Evolutionary conservation across 2,329 filamentous ascomycete species (phyloP).

Genomic region (Podosphaera xanthii): DNA sequence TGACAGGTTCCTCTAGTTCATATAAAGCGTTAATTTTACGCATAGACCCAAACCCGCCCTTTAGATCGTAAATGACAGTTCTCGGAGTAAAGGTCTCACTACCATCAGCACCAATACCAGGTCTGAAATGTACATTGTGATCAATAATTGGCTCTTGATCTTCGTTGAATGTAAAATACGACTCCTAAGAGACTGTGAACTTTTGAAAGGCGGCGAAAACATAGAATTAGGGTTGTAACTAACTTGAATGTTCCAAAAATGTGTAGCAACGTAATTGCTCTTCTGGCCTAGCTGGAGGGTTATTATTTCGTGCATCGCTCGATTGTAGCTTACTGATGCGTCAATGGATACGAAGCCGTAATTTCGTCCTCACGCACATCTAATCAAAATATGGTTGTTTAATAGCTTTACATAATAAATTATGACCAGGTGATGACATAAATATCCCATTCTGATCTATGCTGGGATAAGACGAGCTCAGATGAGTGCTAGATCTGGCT

Average conservation of each 20-base stretch:
- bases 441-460: no score
- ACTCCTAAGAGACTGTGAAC: conserved; percentile 40
- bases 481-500: no score
- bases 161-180: conserved; percentile 75
- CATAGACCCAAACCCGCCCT: conserved; percentile 76
- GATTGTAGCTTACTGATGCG: background rate
- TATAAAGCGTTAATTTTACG: conserved; percentile 78
- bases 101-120: conserved; percentile 62
- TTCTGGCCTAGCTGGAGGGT: conserved; percentile 83
- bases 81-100: conserved; percentile 81
- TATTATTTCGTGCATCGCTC: conserved; percentile 72
- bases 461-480: no score
- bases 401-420: no score
- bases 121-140: conserved; percentile 73
- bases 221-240: conserved; percentile 2
- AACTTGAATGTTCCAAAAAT: conserved; percentile 94
- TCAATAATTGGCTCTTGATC: conserved; percentile 46
- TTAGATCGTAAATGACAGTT: conserved; percentile 83
- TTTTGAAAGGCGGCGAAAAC: background rate
- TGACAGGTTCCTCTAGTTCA: conserved; percentile 17
- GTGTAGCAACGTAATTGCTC: conserved; percentile 80
- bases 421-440: no score
- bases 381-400: no score
- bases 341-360: no score
- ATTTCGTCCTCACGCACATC: no score